These are phyloP conservation scores for Diaporthe ampelina DNA, from an alignment of 2,329 filamentous ascomycete species.

Conservation along the genomic window DNA sequence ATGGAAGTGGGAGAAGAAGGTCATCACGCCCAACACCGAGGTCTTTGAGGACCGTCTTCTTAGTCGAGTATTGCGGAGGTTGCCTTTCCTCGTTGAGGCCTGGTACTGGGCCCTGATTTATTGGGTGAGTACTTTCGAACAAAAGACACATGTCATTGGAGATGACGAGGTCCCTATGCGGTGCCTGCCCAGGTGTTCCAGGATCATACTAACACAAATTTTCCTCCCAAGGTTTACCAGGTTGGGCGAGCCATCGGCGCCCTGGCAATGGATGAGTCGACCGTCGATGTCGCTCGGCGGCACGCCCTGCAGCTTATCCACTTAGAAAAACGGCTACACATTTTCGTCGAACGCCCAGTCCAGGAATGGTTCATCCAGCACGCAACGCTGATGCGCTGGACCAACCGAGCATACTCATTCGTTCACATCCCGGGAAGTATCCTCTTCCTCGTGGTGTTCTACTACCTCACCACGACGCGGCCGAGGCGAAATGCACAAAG, in stretches of 20 bases:
- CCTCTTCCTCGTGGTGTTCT: slow-evolving; percentile 74
- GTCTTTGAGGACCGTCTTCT: slow-evolving; percentile 72
- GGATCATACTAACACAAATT: background rate
- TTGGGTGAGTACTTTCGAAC: slow-evolving; percentile 70
- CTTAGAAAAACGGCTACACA: slow-evolving; percentile 73
- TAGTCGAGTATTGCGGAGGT: slow-evolving; percentile 74
- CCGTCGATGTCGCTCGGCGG: slow-evolving; percentile 75
- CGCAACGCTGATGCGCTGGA: slow-evolving; percentile 73
- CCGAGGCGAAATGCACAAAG: slow-evolving; percentile 43
- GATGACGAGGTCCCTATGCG: too few species aligned
- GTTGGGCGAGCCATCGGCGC: slow-evolving; percentile 80
- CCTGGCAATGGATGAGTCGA: slow-evolving; percentile 75
- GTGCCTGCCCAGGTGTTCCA: background rate
- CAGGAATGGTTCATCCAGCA: slow-evolving; percentile 67
- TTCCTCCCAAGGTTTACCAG: slow-evolving; percentile 74
- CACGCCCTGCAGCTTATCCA: slow-evolving; percentile 78
- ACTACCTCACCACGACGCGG: slow-evolving; percentile 77
- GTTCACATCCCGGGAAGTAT: slow-evolving; percentile 85
- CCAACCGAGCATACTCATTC: slow-evolving; percentile 81
- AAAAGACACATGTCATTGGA: background rate
- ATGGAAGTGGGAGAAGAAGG: slow-evolving; percentile 58
- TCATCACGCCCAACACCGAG: slow-evolving; percentile 73
- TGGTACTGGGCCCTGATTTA: slow-evolving; percentile 86
- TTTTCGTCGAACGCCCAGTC: slow-evolving; percentile 75
- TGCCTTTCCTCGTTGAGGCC: slow-evolving; percentile 80